Percentiles rank a stretch among this genome's conserved stretches.
Evolutionary conservation across 768 basidiomycete genomes (phyloP).

Genomic region (Serendipita sp.): DNA sequence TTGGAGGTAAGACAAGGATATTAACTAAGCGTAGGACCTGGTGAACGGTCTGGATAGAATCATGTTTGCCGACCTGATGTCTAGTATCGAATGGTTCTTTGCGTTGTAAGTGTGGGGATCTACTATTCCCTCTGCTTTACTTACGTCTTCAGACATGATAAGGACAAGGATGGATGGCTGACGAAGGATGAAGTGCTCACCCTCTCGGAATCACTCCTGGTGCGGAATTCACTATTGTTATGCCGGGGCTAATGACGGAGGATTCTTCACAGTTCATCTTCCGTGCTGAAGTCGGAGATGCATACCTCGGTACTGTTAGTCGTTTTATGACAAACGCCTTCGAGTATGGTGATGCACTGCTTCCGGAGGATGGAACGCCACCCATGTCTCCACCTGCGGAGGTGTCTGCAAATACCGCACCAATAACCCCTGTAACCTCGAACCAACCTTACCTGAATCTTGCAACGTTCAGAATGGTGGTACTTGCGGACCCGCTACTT

Average conservation of each 20-base stretch:
- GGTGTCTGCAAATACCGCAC: constrained; percentile 21
- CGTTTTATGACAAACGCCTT: constrained; percentile 98
- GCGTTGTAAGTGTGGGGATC: constrained; percentile 28
- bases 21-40: constrained; percentile 43
- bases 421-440: constrained; percentile 36
- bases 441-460: constrained; percentile 90
- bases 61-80: constrained; percentile 95
- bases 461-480: constrained; percentile 97
- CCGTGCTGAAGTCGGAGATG: constrained; percentile 90
- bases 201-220: constrained; percentile 83
- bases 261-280: constrained; percentile 67
- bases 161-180: constrained; percentile 87
- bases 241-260: constrained; percentile 4
- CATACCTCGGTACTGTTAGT: constrained; percentile 89
- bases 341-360: constrained; percentile 91
- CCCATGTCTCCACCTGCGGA: constrained; percentile 20
- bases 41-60: constrained; percentile 78
- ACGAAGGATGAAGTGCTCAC: constrained; percentile 96
- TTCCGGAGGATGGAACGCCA: constrained; percentile 32
- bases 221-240: constrained; percentile 22
- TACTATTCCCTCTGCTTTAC: neutral
- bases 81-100: constrained; percentile 98
- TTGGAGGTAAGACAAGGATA: neutral
- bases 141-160: constrained; percentile 41
- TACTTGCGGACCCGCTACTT: constrained; percentile 87